These are phyloP conservation scores for Ogataea haglerorum DNA, from an alignment of 805 yeast species.

Conservation along the genomic window DNA sequence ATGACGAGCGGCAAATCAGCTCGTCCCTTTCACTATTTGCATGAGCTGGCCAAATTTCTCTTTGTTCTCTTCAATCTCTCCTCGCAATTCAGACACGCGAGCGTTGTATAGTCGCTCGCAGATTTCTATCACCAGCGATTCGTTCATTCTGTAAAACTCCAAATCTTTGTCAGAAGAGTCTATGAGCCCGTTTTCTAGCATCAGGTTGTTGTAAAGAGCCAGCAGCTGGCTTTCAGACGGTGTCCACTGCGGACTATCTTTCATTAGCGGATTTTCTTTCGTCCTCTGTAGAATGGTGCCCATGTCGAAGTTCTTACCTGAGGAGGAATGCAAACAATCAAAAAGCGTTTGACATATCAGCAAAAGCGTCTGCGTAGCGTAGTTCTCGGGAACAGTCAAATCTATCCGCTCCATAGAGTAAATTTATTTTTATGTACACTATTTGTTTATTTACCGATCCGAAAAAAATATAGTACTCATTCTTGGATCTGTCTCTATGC, in stretches of 20 bases:
- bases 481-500: conserved; percentile 1
- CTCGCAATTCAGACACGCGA: conserved; percentile 24
- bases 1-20: neutral
- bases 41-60: conserved; percentile 11
- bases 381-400: conserved; percentile 17
- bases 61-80: conserved; percentile 13
- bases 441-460: conserved; percentile 4
- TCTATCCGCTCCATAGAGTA: neutral
- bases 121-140: conserved; percentile 20
- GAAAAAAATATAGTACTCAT: conserved; percentile 3
- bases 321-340: conserved; percentile 17
- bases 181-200: conserved; percentile 16
- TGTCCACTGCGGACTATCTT: conserved; percentile 9
- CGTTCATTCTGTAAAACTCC: conserved; percentile 14
- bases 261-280: conserved; percentile 26
- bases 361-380: conserved; percentile 30
- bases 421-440: neutral
- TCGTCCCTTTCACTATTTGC: neutral
- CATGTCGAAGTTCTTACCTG: conserved; percentile 12
- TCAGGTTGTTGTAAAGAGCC: conserved; percentile 18
- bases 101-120: conserved; percentile 23
- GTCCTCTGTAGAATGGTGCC: conserved; percentile 16
- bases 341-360: conserved; percentile 31
- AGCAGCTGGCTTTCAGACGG: conserved; percentile 19
- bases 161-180: conserved; percentile 6